A percentile compares a stretch with the other conserved stretches of the same genome.
Conservation (phyloP, 352 stramenopile genomes). For the Pythium phragmiticola region DNA sequence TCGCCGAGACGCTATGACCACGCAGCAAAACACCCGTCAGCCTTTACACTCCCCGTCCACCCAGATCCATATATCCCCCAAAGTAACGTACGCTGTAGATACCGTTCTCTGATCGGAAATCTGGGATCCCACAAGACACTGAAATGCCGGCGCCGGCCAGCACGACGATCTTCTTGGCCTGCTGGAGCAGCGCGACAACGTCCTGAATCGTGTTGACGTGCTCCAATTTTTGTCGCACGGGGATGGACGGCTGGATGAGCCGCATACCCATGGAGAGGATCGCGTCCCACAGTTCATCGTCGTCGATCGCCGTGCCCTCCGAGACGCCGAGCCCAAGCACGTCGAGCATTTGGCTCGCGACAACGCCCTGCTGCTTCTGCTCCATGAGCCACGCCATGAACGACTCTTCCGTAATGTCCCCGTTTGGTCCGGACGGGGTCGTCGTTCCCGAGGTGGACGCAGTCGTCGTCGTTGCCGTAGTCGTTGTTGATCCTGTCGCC, state of each 20-base stretch:
- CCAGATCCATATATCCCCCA: not conserved
- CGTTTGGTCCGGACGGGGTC: constrained; percentile 23
- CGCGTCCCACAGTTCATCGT: constrained; percentile 82
- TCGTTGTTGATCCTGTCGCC: not conserved
- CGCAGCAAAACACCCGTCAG: not conserved
- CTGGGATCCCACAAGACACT: constrained; percentile 97
- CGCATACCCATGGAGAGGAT: constrained; percentile 86
- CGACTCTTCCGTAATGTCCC: constrained; percentile 66
- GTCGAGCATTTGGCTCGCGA: constrained; percentile 72
- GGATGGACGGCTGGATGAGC: constrained; percentile 64
- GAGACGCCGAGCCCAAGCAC: constrained; percentile 73
- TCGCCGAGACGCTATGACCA: constrained; percentile 57
- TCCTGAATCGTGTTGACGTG: constrained; percentile 64
- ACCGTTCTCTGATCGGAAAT: constrained; percentile 95
- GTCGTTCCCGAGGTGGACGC: constrained; percentile 23
- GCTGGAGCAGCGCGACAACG: constrained; percentile 65
- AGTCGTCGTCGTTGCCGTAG: constrained; percentile 10
- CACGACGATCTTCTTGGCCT: constrained; percentile 90
- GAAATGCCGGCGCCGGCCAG: constrained; percentile 95
- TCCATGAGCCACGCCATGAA: constrained; percentile 80
- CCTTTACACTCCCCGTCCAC: not conserved
- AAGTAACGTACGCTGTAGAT: constrained; percentile 84
- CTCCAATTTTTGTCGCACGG: constrained; percentile 33
- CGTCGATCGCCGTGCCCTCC: constrained; percentile 72
- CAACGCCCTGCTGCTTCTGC: constrained; percentile 67